These are phyloP conservation scores for Auriculariales sp. DNA, from an alignment of 768 basidiomycete species.

Conservation along the genomic window DNA sequence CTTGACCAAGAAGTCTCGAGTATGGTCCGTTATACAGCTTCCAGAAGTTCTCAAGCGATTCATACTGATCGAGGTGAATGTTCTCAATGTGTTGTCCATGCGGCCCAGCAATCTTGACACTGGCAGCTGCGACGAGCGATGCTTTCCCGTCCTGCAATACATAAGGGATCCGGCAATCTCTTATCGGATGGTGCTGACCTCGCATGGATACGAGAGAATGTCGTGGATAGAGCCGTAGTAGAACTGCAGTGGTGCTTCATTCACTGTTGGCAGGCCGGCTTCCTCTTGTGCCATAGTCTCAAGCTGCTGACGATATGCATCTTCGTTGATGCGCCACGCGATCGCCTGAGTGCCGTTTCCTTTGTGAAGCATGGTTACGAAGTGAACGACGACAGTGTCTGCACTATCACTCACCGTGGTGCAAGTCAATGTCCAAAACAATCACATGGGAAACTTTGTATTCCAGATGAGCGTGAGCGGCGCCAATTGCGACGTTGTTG, in stretches of 20 bases:
- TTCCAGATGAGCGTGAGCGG: constrained; percentile 77
- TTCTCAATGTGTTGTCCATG: constrained; percentile 87
- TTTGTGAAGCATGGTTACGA: constrained; percentile 14
- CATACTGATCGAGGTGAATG: constrained; percentile 65
- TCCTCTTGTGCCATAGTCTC: constrained; percentile 27
- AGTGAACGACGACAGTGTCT: neutral
- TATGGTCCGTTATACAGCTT: constrained; percentile 57
- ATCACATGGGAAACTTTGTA: constrained; percentile 67
- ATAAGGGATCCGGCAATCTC: too few relatives aligned
- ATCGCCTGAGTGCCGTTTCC: constrained; percentile 94
- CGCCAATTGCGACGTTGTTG: constrained; percentile 83
- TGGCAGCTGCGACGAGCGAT: constrained; percentile 72
- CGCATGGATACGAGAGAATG: constrained; percentile 82
- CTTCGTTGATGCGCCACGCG: constrained; percentile 83
- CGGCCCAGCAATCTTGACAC: constrained; percentile 56
- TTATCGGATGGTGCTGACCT: constrained; percentile 34
- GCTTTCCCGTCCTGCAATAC: constrained; percentile 76
- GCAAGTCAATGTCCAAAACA: constrained; percentile 86
- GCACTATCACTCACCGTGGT: constrained; percentile 47
- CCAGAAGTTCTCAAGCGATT: constrained; percentile 63
- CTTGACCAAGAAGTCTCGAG: constrained; percentile 44
- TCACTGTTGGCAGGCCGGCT: constrained; percentile 19
- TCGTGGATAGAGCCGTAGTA: constrained; percentile 95
- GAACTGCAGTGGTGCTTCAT: constrained; percentile 36
- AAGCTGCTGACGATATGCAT: constrained; percentile 56